These are phyloP conservation scores for Penicillium dipodomyicola DNA, from an alignment of 495 filamentous ascomycete species.

Conservation along the genomic window DNA sequence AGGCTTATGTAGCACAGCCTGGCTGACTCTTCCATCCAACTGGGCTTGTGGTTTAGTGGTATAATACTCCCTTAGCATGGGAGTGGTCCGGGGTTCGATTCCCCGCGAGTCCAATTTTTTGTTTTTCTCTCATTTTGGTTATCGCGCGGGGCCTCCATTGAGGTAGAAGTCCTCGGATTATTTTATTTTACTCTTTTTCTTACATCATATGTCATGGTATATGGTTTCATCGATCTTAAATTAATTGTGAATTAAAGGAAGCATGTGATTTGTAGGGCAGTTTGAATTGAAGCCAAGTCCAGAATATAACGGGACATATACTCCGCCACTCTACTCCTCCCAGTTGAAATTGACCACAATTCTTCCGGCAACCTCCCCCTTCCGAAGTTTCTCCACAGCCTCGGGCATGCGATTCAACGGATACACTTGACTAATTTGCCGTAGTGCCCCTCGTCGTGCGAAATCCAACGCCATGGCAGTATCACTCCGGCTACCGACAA, in stretches of 20 bases:
- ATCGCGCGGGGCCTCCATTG: too few relatives aligned
- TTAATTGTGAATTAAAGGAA: neutral
- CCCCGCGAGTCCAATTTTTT: slow-evolving; percentile 51
- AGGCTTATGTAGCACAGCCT: too few relatives aligned
- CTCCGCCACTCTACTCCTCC: slow-evolving; percentile 16
- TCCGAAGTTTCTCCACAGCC: slow-evolving; percentile 39
- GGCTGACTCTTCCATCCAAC: slow-evolving; percentile 14
- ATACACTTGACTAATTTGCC: slow-evolving; percentile 43
- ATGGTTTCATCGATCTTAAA: too few relatives aligned
- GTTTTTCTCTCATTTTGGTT: too few relatives aligned
- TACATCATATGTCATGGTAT: too few relatives aligned
- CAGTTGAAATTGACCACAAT: slow-evolving; percentile 52
- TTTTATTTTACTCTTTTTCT: too few relatives aligned
- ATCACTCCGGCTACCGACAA: slow-evolving; percentile 49
- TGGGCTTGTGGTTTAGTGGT: slow-evolving; percentile 49
- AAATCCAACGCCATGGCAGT: slow-evolving; percentile 46
- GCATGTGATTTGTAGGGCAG: neutral
- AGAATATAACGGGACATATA: too few relatives aligned
- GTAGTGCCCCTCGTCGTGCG: slow-evolving; percentile 43
- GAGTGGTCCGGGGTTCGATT: slow-evolving; percentile 59
- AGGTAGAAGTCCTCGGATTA: too few relatives aligned
- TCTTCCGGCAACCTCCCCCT: slow-evolving; percentile 46
- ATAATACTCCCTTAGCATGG: slow-evolving; percentile 49
- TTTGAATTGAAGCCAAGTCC: neutral
- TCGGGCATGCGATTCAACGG: slow-evolving; percentile 39